Conservation (phyloP, 106 monocot genomes). For the Dioscorea zingiberensis region DNA sequence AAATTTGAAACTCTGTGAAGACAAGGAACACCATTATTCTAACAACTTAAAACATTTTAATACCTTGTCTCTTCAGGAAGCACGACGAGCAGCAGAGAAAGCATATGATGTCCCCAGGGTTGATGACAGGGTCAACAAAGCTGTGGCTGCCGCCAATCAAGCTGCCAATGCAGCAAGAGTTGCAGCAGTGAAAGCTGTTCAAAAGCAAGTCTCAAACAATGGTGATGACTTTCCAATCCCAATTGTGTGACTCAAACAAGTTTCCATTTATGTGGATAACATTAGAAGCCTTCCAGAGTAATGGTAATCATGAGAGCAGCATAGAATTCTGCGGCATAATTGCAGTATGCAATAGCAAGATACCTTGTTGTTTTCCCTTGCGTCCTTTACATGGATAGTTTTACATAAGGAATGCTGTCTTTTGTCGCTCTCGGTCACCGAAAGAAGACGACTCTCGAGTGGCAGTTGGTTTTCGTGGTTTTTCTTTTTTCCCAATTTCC, state of each 20-base stretch:
- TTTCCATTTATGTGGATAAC: neutral
- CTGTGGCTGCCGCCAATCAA: constrained; percentile 60
- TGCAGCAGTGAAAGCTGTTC: constrained; percentile 75
- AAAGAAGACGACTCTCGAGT: neutral
- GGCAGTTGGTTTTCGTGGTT: neutral
- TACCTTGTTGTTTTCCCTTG: neutral
- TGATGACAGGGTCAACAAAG: constrained; percentile 73
- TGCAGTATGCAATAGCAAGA: neutral
- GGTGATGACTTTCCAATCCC: constrained; percentile 17
- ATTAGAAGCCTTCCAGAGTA: neutral
- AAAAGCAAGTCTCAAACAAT: constrained; percentile 28
- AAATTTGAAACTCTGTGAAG: neutral
- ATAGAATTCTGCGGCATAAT: neutral
- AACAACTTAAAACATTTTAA: neutral
- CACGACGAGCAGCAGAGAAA: constrained; percentile 64
- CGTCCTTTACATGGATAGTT: neutral
- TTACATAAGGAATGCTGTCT: neutral
- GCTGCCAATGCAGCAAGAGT: constrained; percentile 64
- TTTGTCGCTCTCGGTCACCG: neutral
- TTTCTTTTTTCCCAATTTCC: neutral
- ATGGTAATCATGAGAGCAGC: neutral
- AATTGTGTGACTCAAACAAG: constrained; percentile 16
- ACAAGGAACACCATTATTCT: neutral
- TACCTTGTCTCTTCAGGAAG: constrained; percentile 48
- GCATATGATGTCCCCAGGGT: constrained; percentile 64